Conservation (phyloP, 1,284 basidiomycete species). For the Waitea zeae region DNA sequence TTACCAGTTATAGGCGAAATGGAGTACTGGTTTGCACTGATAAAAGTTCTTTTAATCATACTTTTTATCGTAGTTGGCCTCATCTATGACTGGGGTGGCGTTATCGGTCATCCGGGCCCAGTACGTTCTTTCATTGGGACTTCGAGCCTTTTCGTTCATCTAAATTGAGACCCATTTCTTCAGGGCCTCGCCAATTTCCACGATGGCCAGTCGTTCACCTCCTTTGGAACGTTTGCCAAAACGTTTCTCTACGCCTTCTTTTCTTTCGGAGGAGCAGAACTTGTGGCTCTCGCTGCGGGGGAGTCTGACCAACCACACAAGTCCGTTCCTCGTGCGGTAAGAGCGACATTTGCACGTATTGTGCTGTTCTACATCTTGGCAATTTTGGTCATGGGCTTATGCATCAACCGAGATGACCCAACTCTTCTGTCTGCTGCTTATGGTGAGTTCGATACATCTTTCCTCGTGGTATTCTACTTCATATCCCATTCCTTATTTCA, state of each 20-base stretch:
- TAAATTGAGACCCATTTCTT: constrained; percentile 13
- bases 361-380: constrained; percentile 56
- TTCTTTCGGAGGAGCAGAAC: constrained; percentile 43
- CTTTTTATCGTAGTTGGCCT: constrained; percentile 35
- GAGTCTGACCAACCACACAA: constrained; percentile 36
- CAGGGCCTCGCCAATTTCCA: constrained; percentile 19
- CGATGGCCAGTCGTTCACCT: constrained; percentile 24
- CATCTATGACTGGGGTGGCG: constrained; percentile 39
- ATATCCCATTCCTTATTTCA: too few relatives aligned
- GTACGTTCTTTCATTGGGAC: constrained; percentile 38
- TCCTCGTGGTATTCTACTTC: too few relatives aligned
- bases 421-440: constrained; percentile 18
- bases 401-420: constrained; percentile 22
- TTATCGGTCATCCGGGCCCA: constrained; percentile 32
- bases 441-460: constrained; percentile 39
- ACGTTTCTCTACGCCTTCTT: constrained; percentile 30
- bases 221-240: constrained; percentile 48
- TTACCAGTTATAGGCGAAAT: constrained; percentile 40
- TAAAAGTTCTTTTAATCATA: constrained; percentile 19
- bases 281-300: constrained; percentile 25
- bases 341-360: constrained; percentile 37
- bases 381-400: constrained; percentile 53
- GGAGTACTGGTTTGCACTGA: constrained; percentile 20
- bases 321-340: constrained; percentile 37
- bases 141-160: too few relatives aligned